phyloP scores from a whole-genome alignment of 192 early-diverging fungal genomes.

The Coemansia sp. region DNA sequence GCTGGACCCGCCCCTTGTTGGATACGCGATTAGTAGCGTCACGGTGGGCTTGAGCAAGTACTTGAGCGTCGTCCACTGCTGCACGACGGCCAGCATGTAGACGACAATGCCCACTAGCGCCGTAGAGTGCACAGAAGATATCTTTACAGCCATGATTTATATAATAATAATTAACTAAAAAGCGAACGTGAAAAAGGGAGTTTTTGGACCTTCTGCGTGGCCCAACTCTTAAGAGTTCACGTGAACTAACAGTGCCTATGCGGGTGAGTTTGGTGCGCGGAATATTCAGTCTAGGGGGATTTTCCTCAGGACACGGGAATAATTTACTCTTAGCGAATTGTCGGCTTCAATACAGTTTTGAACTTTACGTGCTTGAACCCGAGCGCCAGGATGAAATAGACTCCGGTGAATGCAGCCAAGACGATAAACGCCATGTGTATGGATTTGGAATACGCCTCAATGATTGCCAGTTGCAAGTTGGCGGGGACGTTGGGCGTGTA shows the following conservation, averaged over 20 bases:
- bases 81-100: conserved; percentile 25
- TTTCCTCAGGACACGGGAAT: background rate
- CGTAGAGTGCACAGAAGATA: background rate
- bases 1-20: conserved; percentile 1
- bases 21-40: conserved; percentile 37
- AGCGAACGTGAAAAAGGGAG: background rate
- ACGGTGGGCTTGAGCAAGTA: conserved; percentile 40
- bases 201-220: background rate
- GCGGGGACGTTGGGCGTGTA: too few relatives aligned
- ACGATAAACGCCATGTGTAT: conserved; percentile 28
- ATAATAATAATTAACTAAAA: background rate
- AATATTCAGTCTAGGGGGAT: background rate
- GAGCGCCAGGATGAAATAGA: conserved; percentile 23
- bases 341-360: conserved; percentile 34
- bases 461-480: background rate
- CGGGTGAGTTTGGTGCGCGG: too few relatives aligned
- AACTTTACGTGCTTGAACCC: conserved; percentile 41
- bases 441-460: conserved; percentile 15
- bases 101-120: conserved; percentile 14
- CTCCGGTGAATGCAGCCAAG: conserved; percentile 22
- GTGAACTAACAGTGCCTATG: background rate
- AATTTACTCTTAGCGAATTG: conserved; percentile 18
- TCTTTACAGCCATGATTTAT: background rate
- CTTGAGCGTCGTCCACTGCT: conserved; percentile 19
- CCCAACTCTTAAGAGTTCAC: background rate